phyloP scores from a whole-genome alignment of 2,329 filamentous ascomycete genomes.

The Lomentospora prolificans region DNA sequence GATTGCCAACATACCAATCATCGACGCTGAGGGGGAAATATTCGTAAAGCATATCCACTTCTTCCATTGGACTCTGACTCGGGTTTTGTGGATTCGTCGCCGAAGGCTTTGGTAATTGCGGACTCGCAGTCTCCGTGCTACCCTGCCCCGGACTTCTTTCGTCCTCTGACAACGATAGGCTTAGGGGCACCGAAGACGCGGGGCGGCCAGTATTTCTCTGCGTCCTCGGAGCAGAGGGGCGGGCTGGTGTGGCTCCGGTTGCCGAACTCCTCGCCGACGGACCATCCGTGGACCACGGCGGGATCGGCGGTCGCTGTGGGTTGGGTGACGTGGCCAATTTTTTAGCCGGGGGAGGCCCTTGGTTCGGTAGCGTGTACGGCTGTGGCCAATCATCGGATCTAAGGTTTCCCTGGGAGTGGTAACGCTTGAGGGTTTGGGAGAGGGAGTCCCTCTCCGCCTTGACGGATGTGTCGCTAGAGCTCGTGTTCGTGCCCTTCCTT shows the following conservation, averaged over 20 bases:
- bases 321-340: constrained; percentile 36
- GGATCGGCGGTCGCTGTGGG: constrained; percentile 42
- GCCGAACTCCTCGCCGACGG: background rate
- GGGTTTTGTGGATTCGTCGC: constrained; percentile 21
- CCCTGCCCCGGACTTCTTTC: constrained; percentile 46
- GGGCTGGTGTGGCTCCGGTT: background rate
- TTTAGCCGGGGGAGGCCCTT: constrained; percentile 40
- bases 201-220: constrained; percentile 2
- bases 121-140: constrained; percentile 40
- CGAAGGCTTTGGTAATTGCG: constrained; percentile 29
- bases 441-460: constrained; percentile 22
- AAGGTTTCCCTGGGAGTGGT: constrained; percentile 22
- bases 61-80: constrained; percentile 59
- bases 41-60: constrained; percentile 79
- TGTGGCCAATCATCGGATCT: constrained; percentile 37
- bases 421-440: constrained; percentile 19
- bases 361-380: constrained; percentile 23
- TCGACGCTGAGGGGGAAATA: constrained; percentile 89
- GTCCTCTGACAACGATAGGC: constrained; percentile 49
- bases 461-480: constrained; percentile 21
- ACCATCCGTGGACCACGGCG: constrained; percentile 35
- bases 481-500: constrained; percentile 12
- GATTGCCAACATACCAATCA: constrained; percentile 54
- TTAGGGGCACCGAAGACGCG: constrained; percentile 31
- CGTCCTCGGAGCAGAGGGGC: constrained; percentile 12